Evolutionary conservation across 2,329 filamentous ascomycete species (phyloP).

Genomic region (Ophiosphaerella herpotricha): DNA sequence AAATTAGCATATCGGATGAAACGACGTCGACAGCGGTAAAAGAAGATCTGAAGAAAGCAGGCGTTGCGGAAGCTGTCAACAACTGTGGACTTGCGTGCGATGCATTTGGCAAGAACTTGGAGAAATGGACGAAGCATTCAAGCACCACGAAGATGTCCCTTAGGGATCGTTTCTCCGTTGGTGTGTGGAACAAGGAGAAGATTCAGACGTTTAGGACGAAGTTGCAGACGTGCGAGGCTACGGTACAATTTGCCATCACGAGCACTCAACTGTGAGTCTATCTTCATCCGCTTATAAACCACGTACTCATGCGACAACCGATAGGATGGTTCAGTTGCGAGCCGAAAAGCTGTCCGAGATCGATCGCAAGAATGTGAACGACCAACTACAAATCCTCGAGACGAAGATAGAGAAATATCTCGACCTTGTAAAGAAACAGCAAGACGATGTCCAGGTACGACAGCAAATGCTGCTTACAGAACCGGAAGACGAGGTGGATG

Average conservation of each 20-base stretch:
- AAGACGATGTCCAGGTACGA: constrained; percentile 3
- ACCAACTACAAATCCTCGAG: constrained; percentile 12
- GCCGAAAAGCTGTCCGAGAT: constrained; percentile 8
- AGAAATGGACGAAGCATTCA: constrained; percentile 20
- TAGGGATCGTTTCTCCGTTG: constrained; percentile 11
- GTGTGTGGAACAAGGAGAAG: constrained; percentile 20
- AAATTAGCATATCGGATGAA: constrained; percentile 8
- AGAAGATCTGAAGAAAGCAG: constrained; percentile 13
- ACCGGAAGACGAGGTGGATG: constrained; percentile 8
- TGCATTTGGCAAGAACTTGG: constrained; percentile 11
- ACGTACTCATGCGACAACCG: background rate
- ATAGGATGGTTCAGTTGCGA: constrained; percentile 12
- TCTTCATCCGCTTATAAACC: background rate
- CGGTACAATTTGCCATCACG: constrained; percentile 13
- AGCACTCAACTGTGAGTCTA: constrained; percentile 14
- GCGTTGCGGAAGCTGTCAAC: constrained; percentile 17
- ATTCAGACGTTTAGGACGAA: constrained; percentile 11
- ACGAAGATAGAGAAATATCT: constrained; percentile 13
- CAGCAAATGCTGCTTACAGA: constrained; percentile 8
- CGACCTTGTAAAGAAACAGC: constrained; percentile 10
- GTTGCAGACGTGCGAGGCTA: constrained; percentile 13
- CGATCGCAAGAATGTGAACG: constrained; percentile 1
- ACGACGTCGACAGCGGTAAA: constrained; percentile 3
- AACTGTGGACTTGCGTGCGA: constrained; percentile 11
- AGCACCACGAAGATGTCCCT: constrained; percentile 10